A percentile compares a stretch with the other conserved stretches of the same genome.
These are phyloP conservation scores for Cryptosporidium parvum DNA, from an alignment of 169 alveolate species.

Conservation along the genomic window DNA sequence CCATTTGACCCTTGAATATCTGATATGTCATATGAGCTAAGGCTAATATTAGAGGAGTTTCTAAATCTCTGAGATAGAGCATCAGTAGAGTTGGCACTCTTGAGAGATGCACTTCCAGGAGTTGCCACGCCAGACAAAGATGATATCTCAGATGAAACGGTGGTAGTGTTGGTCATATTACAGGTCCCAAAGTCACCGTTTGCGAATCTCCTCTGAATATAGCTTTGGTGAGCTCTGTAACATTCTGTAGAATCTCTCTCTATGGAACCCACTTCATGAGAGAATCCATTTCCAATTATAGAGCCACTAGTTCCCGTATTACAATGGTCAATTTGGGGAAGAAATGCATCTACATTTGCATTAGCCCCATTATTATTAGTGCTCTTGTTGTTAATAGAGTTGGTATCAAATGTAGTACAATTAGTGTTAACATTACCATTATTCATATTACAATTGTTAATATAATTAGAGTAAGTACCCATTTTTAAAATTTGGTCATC, in stretches of 20 bases:
- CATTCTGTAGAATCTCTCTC: conserved; percentile 46
- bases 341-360: conserved; percentile 13
- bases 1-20: conserved; percentile 21
- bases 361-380: not conserved
- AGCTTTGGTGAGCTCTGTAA: conserved; percentile 20
- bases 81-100: conserved; percentile 42
- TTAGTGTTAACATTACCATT: conserved; percentile 2
- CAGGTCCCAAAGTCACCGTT: conserved; percentile 35
- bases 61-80: conserved; percentile 44
- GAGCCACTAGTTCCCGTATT: conserved; percentile 1
- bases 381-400: conserved; percentile 8
- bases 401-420: conserved; percentile 12
- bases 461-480: conserved; percentile 43
- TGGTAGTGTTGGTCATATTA: conserved; percentile 49
- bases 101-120: conserved; percentile 56
- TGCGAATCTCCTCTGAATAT: conserved; percentile 31
- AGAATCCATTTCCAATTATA: not conserved
- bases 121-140: conserved; percentile 49
- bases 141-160: conserved; percentile 32
- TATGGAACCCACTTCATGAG: not conserved
- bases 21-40: conserved; percentile 11
- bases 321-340: conserved; percentile 16
- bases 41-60: conserved; percentile 10
- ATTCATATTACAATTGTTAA: not conserved
- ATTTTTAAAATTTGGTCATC: conserved; percentile 55